Conservation (phyloP, 176 grass and related monocot species). For the Musa schizocarpa region DNA sequence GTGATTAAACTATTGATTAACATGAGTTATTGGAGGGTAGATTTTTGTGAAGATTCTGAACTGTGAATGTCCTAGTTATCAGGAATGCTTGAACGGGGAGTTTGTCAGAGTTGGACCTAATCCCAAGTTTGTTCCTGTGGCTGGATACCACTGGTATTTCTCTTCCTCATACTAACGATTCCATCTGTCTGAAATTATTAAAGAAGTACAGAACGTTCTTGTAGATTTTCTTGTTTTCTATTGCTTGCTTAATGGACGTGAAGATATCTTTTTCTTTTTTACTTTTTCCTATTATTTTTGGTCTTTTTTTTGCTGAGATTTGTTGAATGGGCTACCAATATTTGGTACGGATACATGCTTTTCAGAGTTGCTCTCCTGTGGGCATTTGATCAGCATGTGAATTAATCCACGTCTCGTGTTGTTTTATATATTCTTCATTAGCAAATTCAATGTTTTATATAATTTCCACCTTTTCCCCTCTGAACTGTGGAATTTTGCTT, state of each 20-base stretch:
- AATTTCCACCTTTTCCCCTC: not conserved
- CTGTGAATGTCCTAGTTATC: not conserved
- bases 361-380: not conserved
- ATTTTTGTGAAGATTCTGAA: not conserved
- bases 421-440: not conserved
- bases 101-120: conserved; percentile 93
- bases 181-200: not conserved
- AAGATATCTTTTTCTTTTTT: conserved; percentile 6
- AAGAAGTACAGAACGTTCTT: conserved; percentile 3
- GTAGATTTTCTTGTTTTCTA: not conserved
- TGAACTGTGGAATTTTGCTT: too few relatives aligned
- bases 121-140: conserved; percentile 78
- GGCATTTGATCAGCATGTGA: not conserved
- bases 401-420: not conserved
- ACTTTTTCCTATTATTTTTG: not conserved
- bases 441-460: not conserved
- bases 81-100: conserved; percentile 96
- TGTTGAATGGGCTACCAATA: not conserved
- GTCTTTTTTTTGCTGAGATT: not conserved
- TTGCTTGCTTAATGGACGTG: not conserved
- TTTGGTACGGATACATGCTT: not conserved
- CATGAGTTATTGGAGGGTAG: too few relatives aligned
- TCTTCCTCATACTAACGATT: not conserved
- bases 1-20: too few relatives aligned
- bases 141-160: conserved; percentile 79